Conservation (phyloP, 2,329 filamentous ascomycete species). For the Graphiopsis chlorocephala region DNA sequence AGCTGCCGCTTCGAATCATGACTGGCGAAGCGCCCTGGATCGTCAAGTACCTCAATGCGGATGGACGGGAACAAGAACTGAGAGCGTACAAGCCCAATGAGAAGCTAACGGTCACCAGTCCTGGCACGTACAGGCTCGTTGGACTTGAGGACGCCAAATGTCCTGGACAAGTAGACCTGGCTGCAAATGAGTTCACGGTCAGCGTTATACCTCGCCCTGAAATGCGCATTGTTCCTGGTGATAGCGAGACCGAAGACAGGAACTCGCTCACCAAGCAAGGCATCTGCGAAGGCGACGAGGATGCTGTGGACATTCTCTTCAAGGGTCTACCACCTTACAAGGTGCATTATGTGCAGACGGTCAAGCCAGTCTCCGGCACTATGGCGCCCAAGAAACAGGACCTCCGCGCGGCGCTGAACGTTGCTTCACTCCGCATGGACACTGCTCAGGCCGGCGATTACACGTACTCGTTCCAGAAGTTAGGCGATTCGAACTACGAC, state of each 20-base stretch:
- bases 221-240: conserved; percentile 61
- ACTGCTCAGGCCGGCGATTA: conserved; percentile 79
- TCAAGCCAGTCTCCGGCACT: conserved; percentile 66
- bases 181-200: conserved; percentile 73
- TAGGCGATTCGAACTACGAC: conserved; percentile 84
- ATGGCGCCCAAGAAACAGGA: conserved; percentile 63
- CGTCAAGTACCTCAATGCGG: conserved; percentile 63
- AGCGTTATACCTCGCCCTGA: conserved; percentile 81
- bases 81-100: conserved; percentile 38
- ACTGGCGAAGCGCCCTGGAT: conserved; percentile 84
- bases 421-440: conserved; percentile 80
- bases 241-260: conserved; percentile 50
- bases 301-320: conserved; percentile 78
- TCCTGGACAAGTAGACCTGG: conserved; percentile 72
- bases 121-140: conserved; percentile 75
- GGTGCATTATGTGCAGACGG: conserved; percentile 75
- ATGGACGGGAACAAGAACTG: conserved; percentile 37
- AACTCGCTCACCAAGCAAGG: conserved; percentile 66
- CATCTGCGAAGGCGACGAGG: conserved; percentile 92
- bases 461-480: conserved; percentile 77
- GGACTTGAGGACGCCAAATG: conserved; percentile 77
- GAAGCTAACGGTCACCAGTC: conserved; percentile 26
- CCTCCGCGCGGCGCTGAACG: conserved; percentile 72
- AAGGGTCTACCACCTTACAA: conserved; percentile 77
- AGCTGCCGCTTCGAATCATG: conserved; percentile 72